Percentiles rank a stretch among this genome's conserved stretches.
These are phyloP conservation scores for Alternaria arbusti DNA, from an alignment of 2,329 filamentous ascomycete genomes.

Conservation along the genomic window DNA sequence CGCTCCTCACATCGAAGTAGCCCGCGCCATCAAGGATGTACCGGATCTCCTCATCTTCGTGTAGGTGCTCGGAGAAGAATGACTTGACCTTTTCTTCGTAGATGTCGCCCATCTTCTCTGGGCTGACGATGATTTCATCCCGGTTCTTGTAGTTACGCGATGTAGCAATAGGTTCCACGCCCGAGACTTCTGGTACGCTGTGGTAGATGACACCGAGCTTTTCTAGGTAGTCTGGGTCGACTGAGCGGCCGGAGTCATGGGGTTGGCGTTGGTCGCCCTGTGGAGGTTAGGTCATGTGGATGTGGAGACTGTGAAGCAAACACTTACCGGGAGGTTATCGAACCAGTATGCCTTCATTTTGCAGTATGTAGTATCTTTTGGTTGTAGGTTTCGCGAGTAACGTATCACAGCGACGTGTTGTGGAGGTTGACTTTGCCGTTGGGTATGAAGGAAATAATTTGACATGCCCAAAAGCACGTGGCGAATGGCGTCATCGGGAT, in stretches of 20 bases:
- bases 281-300: constrained; percentile 22
- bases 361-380: not conserved
- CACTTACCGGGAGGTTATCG: constrained; percentile 66
- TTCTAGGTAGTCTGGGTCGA: constrained; percentile 70
- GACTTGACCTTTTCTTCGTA: constrained; percentile 94
- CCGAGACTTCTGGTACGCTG: constrained; percentile 66
- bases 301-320: not conserved
- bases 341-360: constrained; percentile 74
- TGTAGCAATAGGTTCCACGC: constrained; percentile 74
- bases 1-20: constrained; percentile 89
- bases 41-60: constrained; percentile 98
- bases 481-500: constrained; percentile 37
- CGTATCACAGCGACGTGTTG: not conserved
- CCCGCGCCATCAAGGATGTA: constrained; percentile 89
- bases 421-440: not conserved
- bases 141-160: constrained; percentile 90
- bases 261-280: constrained; percentile 92
- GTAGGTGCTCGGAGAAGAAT: constrained; percentile 95
- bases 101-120: constrained; percentile 78
- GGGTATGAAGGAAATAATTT: constrained; percentile 11
- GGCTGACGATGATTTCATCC: constrained; percentile 90
- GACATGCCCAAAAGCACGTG: constrained; percentile 28
- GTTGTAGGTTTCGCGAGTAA: not conserved
- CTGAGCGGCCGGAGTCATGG: constrained; percentile 80
- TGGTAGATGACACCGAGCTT: constrained; percentile 83